A percentile compares a stretch with the other conserved stretches of the same genome.
Evolutionary conservation across 148 eudicot species (phyloP).

Genomic region (Dianthus caryophyllus): DNA sequence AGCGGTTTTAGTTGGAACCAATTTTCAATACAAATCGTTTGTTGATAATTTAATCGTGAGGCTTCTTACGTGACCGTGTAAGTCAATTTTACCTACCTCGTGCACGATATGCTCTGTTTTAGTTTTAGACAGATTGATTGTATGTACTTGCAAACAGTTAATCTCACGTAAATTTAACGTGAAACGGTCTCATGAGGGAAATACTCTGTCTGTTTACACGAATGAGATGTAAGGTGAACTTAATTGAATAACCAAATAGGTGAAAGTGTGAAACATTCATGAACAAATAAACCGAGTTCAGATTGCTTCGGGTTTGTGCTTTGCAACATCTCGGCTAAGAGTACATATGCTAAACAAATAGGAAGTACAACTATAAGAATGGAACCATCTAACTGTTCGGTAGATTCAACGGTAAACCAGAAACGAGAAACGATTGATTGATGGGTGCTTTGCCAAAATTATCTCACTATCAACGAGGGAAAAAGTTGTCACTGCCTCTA

Average conservation of each 20-base stretch:
- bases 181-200: too few relatives aligned
- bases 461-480: slow-evolving; percentile 12
- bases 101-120: too few relatives aligned
- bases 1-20: too few relatives aligned
- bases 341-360: slow-evolving; percentile 21
- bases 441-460: slow-evolving; percentile 10
- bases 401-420: slow-evolving; percentile 13
- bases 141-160: too few relatives aligned
- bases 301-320: slow-evolving; percentile 11
- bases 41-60: too few relatives aligned
- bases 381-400: slow-evolving; percentile 16
- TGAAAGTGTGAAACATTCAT: not conserved
- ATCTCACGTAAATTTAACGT: too few relatives aligned
- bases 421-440: not conserved
- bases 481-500: slow-evolving; percentile 11
- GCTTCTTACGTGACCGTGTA: too few relatives aligned
- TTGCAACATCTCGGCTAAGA: not conserved
- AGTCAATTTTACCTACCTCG: too few relatives aligned
- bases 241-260: not conserved
- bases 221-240: not conserved
- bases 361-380: slow-evolving; percentile 13
- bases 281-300: not conserved
- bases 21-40: too few relatives aligned
- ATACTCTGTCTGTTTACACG: too few relatives aligned
- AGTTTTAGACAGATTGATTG: too few relatives aligned